Conservation (phyloP, 2,329 filamentous ascomycete genomes). For the Metarhizium anisopliae region DNA sequence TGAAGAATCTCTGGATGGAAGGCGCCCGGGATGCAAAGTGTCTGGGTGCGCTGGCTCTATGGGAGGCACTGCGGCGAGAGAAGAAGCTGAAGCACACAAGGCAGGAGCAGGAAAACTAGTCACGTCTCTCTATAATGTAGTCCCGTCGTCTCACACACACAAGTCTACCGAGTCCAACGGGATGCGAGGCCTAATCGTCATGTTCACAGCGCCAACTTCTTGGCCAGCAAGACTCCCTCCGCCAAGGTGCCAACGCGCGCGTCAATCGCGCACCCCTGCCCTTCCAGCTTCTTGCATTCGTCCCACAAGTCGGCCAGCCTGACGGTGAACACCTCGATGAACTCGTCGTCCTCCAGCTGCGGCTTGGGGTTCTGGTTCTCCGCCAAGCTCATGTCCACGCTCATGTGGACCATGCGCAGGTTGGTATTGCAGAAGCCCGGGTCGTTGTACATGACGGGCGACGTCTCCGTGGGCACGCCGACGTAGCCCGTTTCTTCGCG, state of each 20-base stretch:
- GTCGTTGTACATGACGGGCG: constrained; percentile 59
- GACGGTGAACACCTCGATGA: constrained; percentile 70
- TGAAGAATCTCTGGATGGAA: constrained; percentile 48
- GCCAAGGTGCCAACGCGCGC: constrained; percentile 69
- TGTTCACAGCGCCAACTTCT: constrained; percentile 36
- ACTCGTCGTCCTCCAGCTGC: constrained; percentile 69
- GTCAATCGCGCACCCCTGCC: constrained; percentile 68
- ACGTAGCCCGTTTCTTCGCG: constrained; percentile 60
- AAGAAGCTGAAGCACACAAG: constrained; percentile 24
- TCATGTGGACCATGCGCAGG: constrained; percentile 61
- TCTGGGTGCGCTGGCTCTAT: constrained; percentile 50
- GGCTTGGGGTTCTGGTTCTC: constrained; percentile 63
- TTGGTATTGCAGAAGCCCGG: constrained; percentile 61
- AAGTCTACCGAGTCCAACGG: not conserved
- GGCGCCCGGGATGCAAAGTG: constrained; percentile 50
- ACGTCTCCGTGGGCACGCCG: constrained; percentile 44
- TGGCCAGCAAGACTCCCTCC: constrained; percentile 68
- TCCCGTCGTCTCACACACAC: not conserved
- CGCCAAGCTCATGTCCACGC: constrained; percentile 58
- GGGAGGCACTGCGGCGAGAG: constrained; percentile 44
- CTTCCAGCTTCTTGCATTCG: constrained; percentile 57
- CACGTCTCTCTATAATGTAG: not conserved
- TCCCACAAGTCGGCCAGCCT: constrained; percentile 55
- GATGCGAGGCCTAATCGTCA: not conserved
- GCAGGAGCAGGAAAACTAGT: not conserved